These are phyloP conservation scores for Exophiala lecanii-corni DNA, from an alignment of 2,329 filamentous ascomycete species.

Conservation along the genomic window DNA sequence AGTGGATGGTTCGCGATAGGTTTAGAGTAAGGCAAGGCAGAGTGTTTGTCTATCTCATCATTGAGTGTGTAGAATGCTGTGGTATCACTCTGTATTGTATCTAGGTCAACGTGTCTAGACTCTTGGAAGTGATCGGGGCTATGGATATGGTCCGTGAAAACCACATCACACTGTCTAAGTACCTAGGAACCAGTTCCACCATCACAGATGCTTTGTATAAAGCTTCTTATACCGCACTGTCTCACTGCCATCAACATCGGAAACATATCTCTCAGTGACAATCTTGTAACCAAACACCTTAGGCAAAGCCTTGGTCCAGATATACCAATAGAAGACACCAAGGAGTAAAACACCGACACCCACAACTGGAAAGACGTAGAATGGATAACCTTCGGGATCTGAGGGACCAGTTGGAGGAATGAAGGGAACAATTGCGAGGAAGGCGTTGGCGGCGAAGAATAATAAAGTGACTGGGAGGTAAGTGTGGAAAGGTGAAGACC, in stretches of 20 bases:
- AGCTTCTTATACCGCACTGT: constrained; percentile 3
- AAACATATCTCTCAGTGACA: constrained; percentile 1
- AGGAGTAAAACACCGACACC: constrained; percentile 50
- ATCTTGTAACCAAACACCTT: constrained; percentile 5
- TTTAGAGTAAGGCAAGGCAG: too few species aligned
- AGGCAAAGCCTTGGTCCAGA: constrained; percentile 36
- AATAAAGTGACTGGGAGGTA: constrained; percentile 53
- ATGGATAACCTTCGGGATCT: constrained; percentile 48
- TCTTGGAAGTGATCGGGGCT: too few species aligned
- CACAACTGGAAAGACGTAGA: constrained; percentile 54
- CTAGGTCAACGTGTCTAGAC: too few species aligned
- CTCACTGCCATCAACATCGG: constrained; percentile 5
- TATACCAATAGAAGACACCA: constrained; percentile 49
- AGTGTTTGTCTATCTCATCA: too few species aligned
- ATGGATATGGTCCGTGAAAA: too few species aligned
- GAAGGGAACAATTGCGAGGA: constrained; percentile 58
- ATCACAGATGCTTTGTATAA: constrained; percentile 1
- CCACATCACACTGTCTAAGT: too few species aligned
- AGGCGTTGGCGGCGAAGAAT: constrained; percentile 59
- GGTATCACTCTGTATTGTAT: too few species aligned
- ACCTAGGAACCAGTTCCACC: too few species aligned
- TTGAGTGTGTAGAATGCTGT: too few species aligned
- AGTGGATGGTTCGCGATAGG: too few species aligned
- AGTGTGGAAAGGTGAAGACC: constrained; percentile 53
- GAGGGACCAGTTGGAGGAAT: constrained; percentile 50